phyloP scores from a whole-genome alignment of 352 stramenopile genomes.

The Phytophthora fragariae region DNA sequence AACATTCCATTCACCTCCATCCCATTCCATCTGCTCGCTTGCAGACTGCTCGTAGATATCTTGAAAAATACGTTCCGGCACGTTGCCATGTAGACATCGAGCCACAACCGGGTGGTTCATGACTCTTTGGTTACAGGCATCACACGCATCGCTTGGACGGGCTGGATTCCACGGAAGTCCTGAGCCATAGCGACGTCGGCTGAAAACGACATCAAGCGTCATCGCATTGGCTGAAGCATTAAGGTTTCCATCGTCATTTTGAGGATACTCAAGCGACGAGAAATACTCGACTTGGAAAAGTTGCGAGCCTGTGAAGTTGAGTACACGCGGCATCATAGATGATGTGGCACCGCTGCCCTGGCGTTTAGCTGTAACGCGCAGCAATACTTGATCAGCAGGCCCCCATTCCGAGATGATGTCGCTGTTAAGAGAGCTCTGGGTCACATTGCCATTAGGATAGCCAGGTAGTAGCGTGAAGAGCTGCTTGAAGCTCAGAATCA shows the following conservation, averaged over 20 bases:
- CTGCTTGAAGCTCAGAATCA: slow-evolving; percentile 67
- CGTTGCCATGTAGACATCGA: slow-evolving; percentile 32
- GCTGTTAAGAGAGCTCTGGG: slow-evolving; percentile 22
- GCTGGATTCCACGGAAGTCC: slow-evolving; percentile 44
- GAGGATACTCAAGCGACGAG: slow-evolving; percentile 38
- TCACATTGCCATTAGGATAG: slow-evolving; percentile 34
- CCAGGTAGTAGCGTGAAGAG: slow-evolving; percentile 59
- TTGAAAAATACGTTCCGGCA: slow-evolving; percentile 38
- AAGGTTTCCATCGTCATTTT: slow-evolving; percentile 17
- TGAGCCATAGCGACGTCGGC: slow-evolving; percentile 44
- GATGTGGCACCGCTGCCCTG: slow-evolving; percentile 26
- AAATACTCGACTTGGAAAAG: slow-evolving; percentile 51
- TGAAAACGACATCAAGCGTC: slow-evolving; percentile 42
- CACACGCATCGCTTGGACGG: slow-evolving; percentile 28
- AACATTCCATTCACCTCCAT: slow-evolving; percentile 19
- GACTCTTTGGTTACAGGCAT: slow-evolving; percentile 18
- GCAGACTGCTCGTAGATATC: slow-evolving; percentile 18
- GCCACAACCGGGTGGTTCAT: slow-evolving; percentile 32
- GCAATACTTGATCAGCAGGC: slow-evolving; percentile 50
- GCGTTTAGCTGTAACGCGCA: slow-evolving; percentile 43
- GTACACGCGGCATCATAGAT: slow-evolving; percentile 46
- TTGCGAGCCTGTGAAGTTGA: slow-evolving; percentile 53
- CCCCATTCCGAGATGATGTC: slow-evolving; percentile 42
- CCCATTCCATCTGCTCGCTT: slow-evolving; percentile 26
- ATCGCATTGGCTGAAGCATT: slow-evolving; percentile 14